A percentile compares a stretch with the other conserved stretches of the same genome.
Conservation (phyloP, 1,139 yeast genomes). For the Taphrina sp. region DNA sequence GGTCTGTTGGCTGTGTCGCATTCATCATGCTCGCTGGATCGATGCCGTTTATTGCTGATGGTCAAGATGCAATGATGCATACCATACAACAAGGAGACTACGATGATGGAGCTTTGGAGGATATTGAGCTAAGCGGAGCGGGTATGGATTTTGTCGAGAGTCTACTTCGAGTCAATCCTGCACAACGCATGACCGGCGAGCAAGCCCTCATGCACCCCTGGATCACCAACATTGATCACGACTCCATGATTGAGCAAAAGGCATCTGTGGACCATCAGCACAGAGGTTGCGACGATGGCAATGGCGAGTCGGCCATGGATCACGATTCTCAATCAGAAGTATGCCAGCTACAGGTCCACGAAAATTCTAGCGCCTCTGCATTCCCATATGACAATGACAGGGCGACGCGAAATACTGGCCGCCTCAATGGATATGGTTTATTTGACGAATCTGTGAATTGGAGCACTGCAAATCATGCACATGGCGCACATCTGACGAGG, state of each 20-base stretch:
- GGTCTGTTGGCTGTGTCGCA: slow-evolving; percentile 95
- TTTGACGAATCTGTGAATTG: slow-evolving; percentile 14
- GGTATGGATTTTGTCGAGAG: slow-evolving; percentile 56
- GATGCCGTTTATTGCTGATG: slow-evolving; percentile 93
- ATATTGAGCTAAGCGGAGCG: slow-evolving; percentile 55
- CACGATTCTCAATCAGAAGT: slow-evolving; percentile 26
- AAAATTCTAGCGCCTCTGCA: slow-evolving; percentile 9
- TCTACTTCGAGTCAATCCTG: slow-evolving; percentile 67
- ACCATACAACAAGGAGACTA: slow-evolving; percentile 85
- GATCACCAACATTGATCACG: slow-evolving; percentile 43
- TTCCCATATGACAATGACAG: slow-evolving; percentile 2
- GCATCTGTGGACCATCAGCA: background rate
- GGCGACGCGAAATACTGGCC: background rate
- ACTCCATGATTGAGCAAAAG: background rate
- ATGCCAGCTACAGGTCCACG: slow-evolving; percentile 5
- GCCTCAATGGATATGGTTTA: slow-evolving; percentile 6
- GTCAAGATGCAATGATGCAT: slow-evolving; percentile 91
- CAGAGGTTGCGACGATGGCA: slow-evolving; percentile 12
- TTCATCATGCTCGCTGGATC: slow-evolving; percentile 91
- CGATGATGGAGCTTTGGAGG: slow-evolving; percentile 73
- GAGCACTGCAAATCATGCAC: background rate
- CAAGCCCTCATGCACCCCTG: slow-evolving; percentile 68
- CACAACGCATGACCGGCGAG: slow-evolving; percentile 61
- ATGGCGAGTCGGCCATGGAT: slow-evolving; percentile 19
- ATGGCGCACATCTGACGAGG: background rate